Evolutionary conservation across 2,329 filamentous ascomycete species (phyloP), one percentile per base, ranked within the genome.

Genomic region (Madurella fahalii): DNA sequence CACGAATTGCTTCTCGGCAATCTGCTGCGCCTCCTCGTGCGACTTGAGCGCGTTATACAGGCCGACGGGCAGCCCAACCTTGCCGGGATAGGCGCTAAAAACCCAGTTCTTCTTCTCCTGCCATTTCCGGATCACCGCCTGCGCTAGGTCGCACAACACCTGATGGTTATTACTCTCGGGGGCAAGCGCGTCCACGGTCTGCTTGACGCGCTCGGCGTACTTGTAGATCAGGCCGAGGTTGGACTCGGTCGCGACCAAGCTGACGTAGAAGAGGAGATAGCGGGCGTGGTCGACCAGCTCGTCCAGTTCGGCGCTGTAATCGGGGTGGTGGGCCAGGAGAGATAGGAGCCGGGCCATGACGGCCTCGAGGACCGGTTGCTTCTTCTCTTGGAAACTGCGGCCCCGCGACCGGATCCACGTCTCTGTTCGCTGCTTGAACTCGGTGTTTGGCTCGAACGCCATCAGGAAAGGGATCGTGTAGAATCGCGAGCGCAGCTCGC

Each of bases 121-220:
- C 78, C 89, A 99, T 62, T 87, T 86, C 46, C 90, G 83, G 56
- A 96, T 87, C 12, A 93, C 80, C 2, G 85, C 82, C 70, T 94
- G 89, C 0, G 92, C 84, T 9, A 99, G 80, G 69, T 99, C 94
- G 49, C 90, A 92, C 39, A 99, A 73, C 5, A 92, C 84, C 68
- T 96, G 95, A 1, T 99, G 78, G 58, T 85, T 84, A 54, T 91
- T 84, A 63, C 86, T 89, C 56, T 79, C 74, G 0, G 83, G 80
- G 20, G 81, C 79, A 57, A 97, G 83, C 12, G 83, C 88, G 68
- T 99, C 94, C 41, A 83, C 81, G 9, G 92, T 89, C 70, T 93
- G 89, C 76, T 99, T 99, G 52, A 96, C 86, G 9, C 91, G 85
- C 71, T 97, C 92, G 12, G 91, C 91, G 58, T 96, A 89, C 69